phyloP scores from a whole-genome alignment of 1,284 basidiomycete genomes.

The Rhodotorula sp. region DNA sequence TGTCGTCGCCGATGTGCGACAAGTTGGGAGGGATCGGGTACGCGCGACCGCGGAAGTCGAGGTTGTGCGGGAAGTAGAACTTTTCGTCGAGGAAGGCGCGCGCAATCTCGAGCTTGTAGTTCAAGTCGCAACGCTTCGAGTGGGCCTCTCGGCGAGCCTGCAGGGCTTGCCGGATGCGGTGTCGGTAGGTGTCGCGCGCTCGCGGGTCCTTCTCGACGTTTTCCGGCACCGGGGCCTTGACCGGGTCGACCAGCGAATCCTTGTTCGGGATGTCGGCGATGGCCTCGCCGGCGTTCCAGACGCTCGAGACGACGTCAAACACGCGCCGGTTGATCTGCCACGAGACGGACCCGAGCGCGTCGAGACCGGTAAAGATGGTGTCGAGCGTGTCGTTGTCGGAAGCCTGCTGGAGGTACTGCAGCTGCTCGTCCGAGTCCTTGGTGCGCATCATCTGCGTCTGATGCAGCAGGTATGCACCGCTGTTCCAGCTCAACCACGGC shows the following conservation, averaged over 20 bases:
- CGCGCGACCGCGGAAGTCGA: constrained; percentile 96
- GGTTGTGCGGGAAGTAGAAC: constrained; percentile 93
- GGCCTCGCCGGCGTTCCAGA: constrained; percentile 70
- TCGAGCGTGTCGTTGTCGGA: constrained; percentile 74
- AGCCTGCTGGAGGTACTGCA: constrained; percentile 73
- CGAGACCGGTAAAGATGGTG: constrained; percentile 80
- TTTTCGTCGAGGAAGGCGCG: constrained; percentile 82
- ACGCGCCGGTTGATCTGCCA: constrained; percentile 83
- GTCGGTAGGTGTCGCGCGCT: constrained; percentile 62
- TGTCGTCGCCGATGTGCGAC: constrained; percentile 93
- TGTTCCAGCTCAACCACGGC: constrained; percentile 75
- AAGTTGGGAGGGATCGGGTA: constrained; percentile 96
- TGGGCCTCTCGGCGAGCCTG: constrained; percentile 74
- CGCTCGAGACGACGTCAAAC: constrained; percentile 67
- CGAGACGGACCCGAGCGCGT: constrained; percentile 84
- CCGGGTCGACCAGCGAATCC: constrained; percentile 45
- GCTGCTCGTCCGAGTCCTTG: constrained; percentile 87
- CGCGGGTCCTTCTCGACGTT: constrained; percentile 64
- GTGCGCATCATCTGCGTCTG: constrained; percentile 79
- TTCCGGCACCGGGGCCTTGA: constrained; percentile 63
- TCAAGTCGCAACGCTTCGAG: constrained; percentile 85
- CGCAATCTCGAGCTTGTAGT: constrained; percentile 97
- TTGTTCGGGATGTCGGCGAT: constrained; percentile 48
- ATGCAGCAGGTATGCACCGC: constrained; percentile 82
- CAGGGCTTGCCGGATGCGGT: constrained; percentile 62